Evolutionary conservation across 2,329 filamentous ascomycete species (phyloP), one percentile per base, ranked within the genome.

Genomic region (Aspergillus nomiae): DNA sequence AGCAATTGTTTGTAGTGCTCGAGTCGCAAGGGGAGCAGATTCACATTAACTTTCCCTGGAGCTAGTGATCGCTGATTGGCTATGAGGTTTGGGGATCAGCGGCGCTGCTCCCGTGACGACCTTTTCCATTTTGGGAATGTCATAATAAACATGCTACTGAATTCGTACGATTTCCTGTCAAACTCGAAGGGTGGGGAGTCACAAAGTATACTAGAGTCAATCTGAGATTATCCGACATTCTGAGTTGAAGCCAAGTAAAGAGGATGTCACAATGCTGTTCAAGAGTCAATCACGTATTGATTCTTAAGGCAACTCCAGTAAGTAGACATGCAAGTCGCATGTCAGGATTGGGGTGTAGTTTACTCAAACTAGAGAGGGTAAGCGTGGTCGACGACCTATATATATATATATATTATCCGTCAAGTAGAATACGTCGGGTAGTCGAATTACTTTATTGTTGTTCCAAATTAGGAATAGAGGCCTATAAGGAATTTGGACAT

Each of bases 1-100:
- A 59, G 68, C 56, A 68, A 69, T 67, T 64, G 63, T 55, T 36
- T 65, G 58, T 61, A 62, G 51, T 16, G 53, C 50, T 50, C 38
- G 43, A 54, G 59, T 65, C 53, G 66, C 66, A 69, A 68, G 67
- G 65, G 65, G 65, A 69, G 59, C 61, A 69, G 63, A 65, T 61
- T 64, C 63, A 63, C 61, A 59, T 59, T 34, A 50, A 58, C 58
- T 45, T 63, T 50, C 41, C 45, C 19, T 38, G 36, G 57, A 45
- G 30, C 16, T 53, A 57, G 56, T 43, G 51, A 55, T 24, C 24
- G 57, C 43, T 67, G 63, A 67, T 67, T 67, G 65, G 67, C 57
- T 67, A 63, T 34, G 54, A 55, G 46, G 30, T 51, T 43, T 48
- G 61, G 48, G 34, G 65, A 64, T 65, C 63, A 59, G 56, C 61